These are phyloP conservation scores for Ascochyta clinopodiicola DNA, from an alignment of 2,329 filamentous ascomycete species.

Conservation along the genomic window DNA sequence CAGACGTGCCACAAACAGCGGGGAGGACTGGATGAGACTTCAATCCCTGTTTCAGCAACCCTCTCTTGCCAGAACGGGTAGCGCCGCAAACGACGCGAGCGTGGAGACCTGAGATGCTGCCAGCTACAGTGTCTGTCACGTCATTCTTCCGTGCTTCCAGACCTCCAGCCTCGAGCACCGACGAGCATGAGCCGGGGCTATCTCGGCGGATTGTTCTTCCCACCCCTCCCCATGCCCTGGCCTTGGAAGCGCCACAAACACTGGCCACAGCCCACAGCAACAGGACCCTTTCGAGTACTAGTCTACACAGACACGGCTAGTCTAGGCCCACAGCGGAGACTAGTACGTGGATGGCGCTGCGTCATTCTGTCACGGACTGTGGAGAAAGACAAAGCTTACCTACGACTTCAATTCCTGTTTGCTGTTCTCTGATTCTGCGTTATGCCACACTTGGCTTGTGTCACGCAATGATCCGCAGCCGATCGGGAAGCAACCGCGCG, in stretches of 20 bases:
- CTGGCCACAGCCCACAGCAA: conserved; percentile 23
- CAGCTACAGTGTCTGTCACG: conserved; percentile 14
- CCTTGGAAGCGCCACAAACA: conserved; percentile 21
- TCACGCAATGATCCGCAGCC: conserved; percentile 19
- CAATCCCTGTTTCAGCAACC: conserved; percentile 28
- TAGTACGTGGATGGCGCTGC: conserved; percentile 30
- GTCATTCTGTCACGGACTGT: conserved; percentile 35
- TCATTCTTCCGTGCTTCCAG: conserved; percentile 20
- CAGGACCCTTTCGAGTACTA: conserved; percentile 14
- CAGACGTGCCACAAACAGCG: conserved; percentile 28
- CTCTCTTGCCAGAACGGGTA: conserved; percentile 18
- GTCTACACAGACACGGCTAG: conserved; percentile 10
- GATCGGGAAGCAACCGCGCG: conserved; percentile 16
- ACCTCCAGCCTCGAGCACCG: conserved; percentile 10
- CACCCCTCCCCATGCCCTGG: conserved; percentile 8
- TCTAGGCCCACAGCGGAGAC: conserved; percentile 20
- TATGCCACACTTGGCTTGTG: conserved; percentile 11
- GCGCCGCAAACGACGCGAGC: conserved; percentile 20
- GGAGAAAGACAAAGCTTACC: conserved; percentile 34
- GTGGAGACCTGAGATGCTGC: conserved; percentile 20
- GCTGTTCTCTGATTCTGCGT: conserved; percentile 8
- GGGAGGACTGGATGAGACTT: conserved; percentile 3
- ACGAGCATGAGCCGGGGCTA: conserved; percentile 2
- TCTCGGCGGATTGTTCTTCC: conserved; percentile 2
- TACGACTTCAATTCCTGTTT: conserved; percentile 32